Evolutionary conservation across 768 basidiomycete genomes (phyloP), one percentile per base, ranked within the genome.

Genomic region (Mrakia blollopis): DNA sequence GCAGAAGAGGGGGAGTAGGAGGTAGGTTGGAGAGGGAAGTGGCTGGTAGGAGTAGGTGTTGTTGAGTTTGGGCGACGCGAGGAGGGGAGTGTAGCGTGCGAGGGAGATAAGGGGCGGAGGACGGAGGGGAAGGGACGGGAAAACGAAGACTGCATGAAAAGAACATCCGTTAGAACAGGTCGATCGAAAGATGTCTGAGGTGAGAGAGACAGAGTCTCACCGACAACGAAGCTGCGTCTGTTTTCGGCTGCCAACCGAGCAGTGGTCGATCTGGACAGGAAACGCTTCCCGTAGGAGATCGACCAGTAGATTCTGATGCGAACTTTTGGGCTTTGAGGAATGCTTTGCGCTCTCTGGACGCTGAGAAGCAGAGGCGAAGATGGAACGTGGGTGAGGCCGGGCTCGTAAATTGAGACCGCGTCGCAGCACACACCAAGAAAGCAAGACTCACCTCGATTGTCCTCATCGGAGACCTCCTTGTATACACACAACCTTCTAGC

Each of bases 391-490:
- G 63, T 23, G 14, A 23, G 37, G 63, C 63, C 32, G 21, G 32
- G 32, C 18, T 18, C 39, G 44, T 35, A 23, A 41, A 32, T 37
- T 25, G n/a, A 28, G n/a, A 63, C 28, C 30, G 30, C 57, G 57
- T 28, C 61, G n/a, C 18, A 62, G 61, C 39, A 41, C 39, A 41
- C 39, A 41, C 11, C n/a, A 18, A 6, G 62, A 63, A 28, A 37
- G 30, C 63, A 13, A 10, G 11, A 67, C 63, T 35, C 32, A 67
- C 63, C 63, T 30, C 80, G 78, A 79, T 83, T 83, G 74, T 81
- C 80, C 63, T 83, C 81, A 69, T 82, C 82, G 44, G 82, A 81
- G 18, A 83, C 82, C 8, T 81, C 81, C 4, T 80, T 77, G 67
- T 81, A 83, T 9, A 80, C 81, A 77, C 82, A 83, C 6, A 69